A percentile compares a stretch with the other conserved stretches of the same genome.
Evolutionary conservation across 139 green algal genomes (phyloP).

Genomic region (Pseudopediastrum boryanum): DNA sequence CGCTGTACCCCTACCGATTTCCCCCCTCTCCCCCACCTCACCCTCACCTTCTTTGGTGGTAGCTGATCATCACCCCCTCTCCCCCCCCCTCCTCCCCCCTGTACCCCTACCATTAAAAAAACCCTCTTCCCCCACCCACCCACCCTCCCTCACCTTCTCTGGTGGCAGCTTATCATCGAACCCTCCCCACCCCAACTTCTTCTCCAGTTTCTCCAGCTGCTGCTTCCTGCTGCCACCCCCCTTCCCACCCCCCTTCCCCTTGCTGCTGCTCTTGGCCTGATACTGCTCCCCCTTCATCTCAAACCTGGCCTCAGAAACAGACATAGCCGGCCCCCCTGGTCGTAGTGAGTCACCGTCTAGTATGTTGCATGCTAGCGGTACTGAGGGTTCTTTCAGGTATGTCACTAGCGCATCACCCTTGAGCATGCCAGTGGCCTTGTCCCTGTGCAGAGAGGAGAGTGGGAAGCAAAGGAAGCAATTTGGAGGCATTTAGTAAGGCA

Average conservation of each 20-base stretch:
- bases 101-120: too few species aligned
- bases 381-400: slow-evolving; percentile 85
- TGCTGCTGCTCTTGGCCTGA: slow-evolving; percentile 45
- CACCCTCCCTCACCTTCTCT: slow-evolving; percentile 62
- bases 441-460: slow-evolving; percentile 37
- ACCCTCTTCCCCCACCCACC: too few species aligned
- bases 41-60: slow-evolving; percentile 69
- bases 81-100: too few species aligned
- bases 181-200: slow-evolving; percentile 82
- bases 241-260: not conserved
- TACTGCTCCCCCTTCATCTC: slow-evolving; percentile 84
- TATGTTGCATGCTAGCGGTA: slow-evolving; percentile 81
- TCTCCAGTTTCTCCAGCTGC: slow-evolving; percentile 64
- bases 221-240: slow-evolving; percentile 48
- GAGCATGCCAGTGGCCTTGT: slow-evolving; percentile 66
- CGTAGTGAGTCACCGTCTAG: slow-evolving; percentile 75
- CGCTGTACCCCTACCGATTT: slow-evolving; percentile 85
- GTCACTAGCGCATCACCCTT: slow-evolving; percentile 93
- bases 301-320: slow-evolving; percentile 73
- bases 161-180: slow-evolving; percentile 89
- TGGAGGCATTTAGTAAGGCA: not conserved
- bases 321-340: slow-evolving; percentile 42
- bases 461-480: not conserved
- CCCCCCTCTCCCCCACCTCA: slow-evolving; percentile 85
- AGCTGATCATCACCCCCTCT: slow-evolving; percentile 90